Evolutionary conservation across 2,329 filamentous ascomycete species (phyloP).

Genomic region (Neurospora sp.): DNA sequence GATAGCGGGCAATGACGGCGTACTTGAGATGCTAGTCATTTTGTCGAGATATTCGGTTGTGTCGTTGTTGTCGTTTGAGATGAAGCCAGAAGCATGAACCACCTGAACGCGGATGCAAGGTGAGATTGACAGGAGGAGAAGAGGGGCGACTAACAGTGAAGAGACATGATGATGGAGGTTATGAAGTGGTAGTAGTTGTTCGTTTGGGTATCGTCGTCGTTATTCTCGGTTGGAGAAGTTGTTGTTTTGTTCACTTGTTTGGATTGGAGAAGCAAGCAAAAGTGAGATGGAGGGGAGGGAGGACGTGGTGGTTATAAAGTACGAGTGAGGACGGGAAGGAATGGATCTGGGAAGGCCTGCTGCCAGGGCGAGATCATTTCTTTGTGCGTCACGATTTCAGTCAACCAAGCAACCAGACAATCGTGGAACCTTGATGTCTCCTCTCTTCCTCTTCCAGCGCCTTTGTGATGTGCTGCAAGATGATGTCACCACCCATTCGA

Average conservation of each 20-base stretch:
- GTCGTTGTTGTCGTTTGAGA: neutral
- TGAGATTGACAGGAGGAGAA: conserved; percentile 1
- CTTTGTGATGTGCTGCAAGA: conserved; percentile 27
- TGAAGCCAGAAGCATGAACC: neutral
- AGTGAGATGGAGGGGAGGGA: conserved; percentile 1
- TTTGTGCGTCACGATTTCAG: conserved; percentile 18
- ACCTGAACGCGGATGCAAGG: neutral
- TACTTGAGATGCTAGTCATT: neutral
- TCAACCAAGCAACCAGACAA: neutral
- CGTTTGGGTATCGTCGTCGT: neutral
- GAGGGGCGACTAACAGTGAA: conserved; percentile 40
- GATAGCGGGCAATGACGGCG: neutral
- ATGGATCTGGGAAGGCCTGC: neutral
- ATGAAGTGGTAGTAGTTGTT: neutral
- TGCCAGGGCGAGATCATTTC: conserved; percentile 1
- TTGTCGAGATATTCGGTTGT: neutral
- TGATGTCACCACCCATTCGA: conserved; percentile 31
- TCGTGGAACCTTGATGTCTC: neutral
- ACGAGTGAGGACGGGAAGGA: neutral
- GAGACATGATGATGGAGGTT: conserved; percentile 44
- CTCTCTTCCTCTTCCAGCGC: neutral
- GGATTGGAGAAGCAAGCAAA: conserved; percentile 5
- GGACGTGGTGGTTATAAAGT: conserved; percentile 11
- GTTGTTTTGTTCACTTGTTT: conserved; percentile 1
- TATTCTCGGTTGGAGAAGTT: neutral